Evolutionary conservation across 2,329 filamentous ascomycete species (phyloP), one percentile per base, ranked within the genome.

Genomic region (Microdochium nivale): DNA sequence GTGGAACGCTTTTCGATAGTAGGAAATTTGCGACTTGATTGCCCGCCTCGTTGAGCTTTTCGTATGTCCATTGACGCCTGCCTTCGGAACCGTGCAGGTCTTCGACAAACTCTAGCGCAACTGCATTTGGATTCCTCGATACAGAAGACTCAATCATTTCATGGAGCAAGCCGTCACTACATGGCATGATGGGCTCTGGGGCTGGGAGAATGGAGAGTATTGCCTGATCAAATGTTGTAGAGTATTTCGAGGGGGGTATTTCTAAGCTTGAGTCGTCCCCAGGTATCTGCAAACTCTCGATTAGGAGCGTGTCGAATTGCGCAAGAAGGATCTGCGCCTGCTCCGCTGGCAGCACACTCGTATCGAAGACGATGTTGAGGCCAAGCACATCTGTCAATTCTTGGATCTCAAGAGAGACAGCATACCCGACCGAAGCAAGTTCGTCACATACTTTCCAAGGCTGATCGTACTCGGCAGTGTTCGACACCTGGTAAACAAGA

Each of bases 321-420:
- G 71, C 59, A 1, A 95, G 68, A 2, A 96, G 67, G 0, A 89
- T 55, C 3, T 64, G 56, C 0, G 87, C 87, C 60, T 96, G 90
- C 50, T 83, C 74, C 1, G 57, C 47, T 0, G 91, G 89, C 9
- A 96, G 63, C 2, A 88, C 56, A 54, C 84, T 76, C 14, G 75
- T 72, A 55, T 80, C 76, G 57, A 81, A 87, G 0, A 86, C 90
- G 21, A 95, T 65, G 9, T 83, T 80, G 8, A 94, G 71, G 13
- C 72, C 65, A 1, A 95, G 60, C 2, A 65, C 59, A 1, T 74
- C 75, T 0, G 68, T 58, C 0, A 62, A 65, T 0, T 85, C 82
- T 53, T 90, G 82, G 32, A 95, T 67, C 65, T 96, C 91, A 21
- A 96, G 70, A 0, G 92, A 96, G 1, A 95, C 70, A 0, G 86